phyloP scores from a whole-genome alignment of 1,139 yeast genomes.

The Insectozyma bohioensis region DNA sequence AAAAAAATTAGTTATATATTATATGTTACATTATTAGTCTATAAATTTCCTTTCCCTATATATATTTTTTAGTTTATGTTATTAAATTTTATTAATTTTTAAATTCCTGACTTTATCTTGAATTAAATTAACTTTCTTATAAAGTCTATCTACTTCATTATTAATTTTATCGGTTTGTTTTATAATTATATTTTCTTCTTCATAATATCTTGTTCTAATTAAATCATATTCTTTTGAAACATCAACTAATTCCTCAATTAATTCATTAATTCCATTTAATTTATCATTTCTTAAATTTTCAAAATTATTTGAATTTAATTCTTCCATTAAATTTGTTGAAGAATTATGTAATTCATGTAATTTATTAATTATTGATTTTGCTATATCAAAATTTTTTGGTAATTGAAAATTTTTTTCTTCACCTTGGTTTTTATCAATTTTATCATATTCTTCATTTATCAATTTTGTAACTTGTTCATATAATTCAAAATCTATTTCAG shows the following conservation, averaged over 20 bases:
- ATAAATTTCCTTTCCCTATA: not conserved
- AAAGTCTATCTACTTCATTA: constrained; percentile 3
- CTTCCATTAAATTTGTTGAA: not conserved
- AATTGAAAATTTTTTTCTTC: constrained; percentile 4
- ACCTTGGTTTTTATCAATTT: not conserved
- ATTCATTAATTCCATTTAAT: not conserved
- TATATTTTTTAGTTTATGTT: too few relatives aligned
- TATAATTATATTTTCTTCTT: constrained; percentile 6
- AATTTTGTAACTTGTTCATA: constrained; percentile 26
- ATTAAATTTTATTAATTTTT: too few relatives aligned
- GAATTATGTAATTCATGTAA: constrained; percentile 11
- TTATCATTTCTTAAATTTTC: constrained; percentile 2
- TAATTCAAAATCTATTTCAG: constrained; percentile 43
- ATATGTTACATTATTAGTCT: too few relatives aligned
- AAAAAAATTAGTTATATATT: too few relatives aligned
- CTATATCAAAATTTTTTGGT: constrained; percentile 8
- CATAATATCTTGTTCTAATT: not conserved
- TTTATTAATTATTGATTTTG: constrained; percentile 7
- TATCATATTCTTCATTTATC: constrained; percentile 25
- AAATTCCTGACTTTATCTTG: not conserved
- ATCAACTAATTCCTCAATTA: constrained; percentile 3
- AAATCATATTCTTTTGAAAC: constrained; percentile 7
- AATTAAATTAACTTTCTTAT: constrained; percentile 1
- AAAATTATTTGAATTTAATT: constrained; percentile 1
- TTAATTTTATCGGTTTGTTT: constrained; percentile 6